Percentiles rank a stretch among this genome's conserved stretches.
These are phyloP conservation scores for Mortierella sp. DNA, from an alignment of 371 early-diverging fungal species.

Conservation along the genomic window DNA sequence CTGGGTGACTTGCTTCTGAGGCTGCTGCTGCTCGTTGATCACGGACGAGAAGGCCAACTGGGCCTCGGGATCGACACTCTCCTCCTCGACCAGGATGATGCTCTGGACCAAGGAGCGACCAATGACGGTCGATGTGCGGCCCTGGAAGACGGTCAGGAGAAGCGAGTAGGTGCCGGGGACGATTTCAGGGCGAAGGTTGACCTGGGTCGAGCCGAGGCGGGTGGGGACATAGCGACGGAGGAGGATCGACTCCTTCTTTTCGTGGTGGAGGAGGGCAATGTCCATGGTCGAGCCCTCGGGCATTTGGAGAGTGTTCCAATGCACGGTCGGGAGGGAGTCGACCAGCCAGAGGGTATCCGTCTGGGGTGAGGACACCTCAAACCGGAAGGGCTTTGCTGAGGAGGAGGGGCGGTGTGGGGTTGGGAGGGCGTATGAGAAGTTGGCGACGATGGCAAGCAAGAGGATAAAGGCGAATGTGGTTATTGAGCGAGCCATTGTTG, in stretches of 20 bases:
- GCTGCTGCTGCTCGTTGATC: neutral
- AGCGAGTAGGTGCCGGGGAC: slow-evolving; percentile 45
- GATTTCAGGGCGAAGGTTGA: slow-evolving; percentile 40
- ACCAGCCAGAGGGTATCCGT: slow-evolving; percentile 39
- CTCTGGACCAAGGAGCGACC: slow-evolving; percentile 48
- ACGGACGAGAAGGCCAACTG: slow-evolving; percentile 4
- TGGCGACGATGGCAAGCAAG: slow-evolving; percentile 24
- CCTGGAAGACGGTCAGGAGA: slow-evolving; percentile 49
- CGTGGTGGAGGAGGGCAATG: slow-evolving; percentile 47
- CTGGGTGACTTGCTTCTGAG: neutral
- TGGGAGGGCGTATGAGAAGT: slow-evolving; percentile 41
- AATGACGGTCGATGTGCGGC: slow-evolving; percentile 45
- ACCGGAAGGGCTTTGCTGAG: slow-evolving; percentile 25
- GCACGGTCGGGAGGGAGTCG: slow-evolving; percentile 39
- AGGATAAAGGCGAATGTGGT: slow-evolving; percentile 17
- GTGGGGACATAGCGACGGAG: slow-evolving; percentile 55
- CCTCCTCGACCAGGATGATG: slow-evolving; percentile 36
- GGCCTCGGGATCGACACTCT: slow-evolving; percentile 31
- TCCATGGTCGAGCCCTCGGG: slow-evolving; percentile 46
- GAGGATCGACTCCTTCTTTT: slow-evolving; percentile 40
- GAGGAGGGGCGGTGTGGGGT: slow-evolving; percentile 29
- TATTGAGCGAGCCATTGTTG: slow-evolving; percentile 29
- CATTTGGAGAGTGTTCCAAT: slow-evolving; percentile 36
- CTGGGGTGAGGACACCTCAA: slow-evolving; percentile 36
- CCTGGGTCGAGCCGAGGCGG: slow-evolving; percentile 29